Evolutionary conservation across 2,329 filamentous ascomycete genomes (phyloP).

Genomic region (Penicillium sp.): DNA sequence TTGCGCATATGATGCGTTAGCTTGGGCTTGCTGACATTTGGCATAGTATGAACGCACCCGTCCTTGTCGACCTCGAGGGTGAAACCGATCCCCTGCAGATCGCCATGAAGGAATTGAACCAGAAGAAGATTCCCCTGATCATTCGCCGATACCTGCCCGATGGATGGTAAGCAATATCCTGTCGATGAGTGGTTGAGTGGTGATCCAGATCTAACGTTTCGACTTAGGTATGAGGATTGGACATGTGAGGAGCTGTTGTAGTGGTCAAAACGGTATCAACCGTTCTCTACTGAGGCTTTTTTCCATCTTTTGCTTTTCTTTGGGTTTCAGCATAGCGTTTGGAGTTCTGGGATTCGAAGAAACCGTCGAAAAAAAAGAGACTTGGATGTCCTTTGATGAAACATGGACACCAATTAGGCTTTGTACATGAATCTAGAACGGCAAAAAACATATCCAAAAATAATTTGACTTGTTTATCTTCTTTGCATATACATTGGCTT

Average conservation of each 20-base stretch:
- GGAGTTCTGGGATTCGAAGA: constrained; percentile 36
- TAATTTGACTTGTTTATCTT: constrained; percentile 16
- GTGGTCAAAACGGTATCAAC: constrained; percentile 10
- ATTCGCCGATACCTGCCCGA: constrained; percentile 94
- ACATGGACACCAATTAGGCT: constrained; percentile 11
- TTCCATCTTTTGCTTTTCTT: constrained; percentile 19
- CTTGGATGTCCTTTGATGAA: constrained; percentile 12
- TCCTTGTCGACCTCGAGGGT: constrained; percentile 92
- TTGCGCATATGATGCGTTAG: constrained; percentile 65
- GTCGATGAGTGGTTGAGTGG: neutral
- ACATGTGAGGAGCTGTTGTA: constrained; percentile 89
- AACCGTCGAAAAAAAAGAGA: constrained; percentile 19
- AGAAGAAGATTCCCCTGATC: constrained; percentile 98
- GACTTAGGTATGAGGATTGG: constrained; percentile 90
- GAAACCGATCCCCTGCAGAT: constrained; percentile 98
- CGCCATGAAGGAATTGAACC: constrained; percentile 91
- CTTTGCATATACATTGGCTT: neutral
- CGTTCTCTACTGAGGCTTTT: constrained; percentile 16
- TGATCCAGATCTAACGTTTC: constrained; percentile 10
- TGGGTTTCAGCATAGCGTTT: constrained; percentile 40
- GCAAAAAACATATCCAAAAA: constrained; percentile 18
- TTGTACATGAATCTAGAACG: constrained; percentile 21
- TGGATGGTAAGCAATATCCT: constrained; percentile 70
- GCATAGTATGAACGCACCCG: constrained; percentile 89
- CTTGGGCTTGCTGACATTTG: constrained; percentile 21